These are phyloP conservation scores for Pythium sukuiense DNA, from an alignment of 352 stramenopile genomes.

Conservation along the genomic window DNA sequence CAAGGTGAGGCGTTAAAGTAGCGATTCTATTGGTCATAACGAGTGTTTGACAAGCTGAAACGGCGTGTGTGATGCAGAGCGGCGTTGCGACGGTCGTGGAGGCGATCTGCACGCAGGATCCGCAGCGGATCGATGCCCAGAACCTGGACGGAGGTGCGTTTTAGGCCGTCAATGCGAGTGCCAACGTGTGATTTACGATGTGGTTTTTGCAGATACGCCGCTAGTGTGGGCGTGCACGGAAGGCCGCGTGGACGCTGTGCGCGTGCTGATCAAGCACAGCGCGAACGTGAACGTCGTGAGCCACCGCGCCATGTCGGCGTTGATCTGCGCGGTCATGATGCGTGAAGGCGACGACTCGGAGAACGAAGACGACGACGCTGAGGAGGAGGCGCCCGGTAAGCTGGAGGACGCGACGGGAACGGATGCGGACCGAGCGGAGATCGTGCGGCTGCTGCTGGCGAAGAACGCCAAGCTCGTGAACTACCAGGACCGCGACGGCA, in stretches of 20 bases:
- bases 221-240: slow-evolving; percentile 85
- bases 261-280: slow-evolving; percentile 56
- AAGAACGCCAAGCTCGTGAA: slow-evolving; percentile 74
- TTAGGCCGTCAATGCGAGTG: too few relatives aligned
- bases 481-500: slow-evolving; percentile 80
- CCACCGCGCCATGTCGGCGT: slow-evolving; percentile 62
- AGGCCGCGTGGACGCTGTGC: slow-evolving; percentile 63
- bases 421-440: slow-evolving; percentile 44
- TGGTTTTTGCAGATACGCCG: slow-evolving; percentile 47
- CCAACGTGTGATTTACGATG: too few relatives aligned
- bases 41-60: background rate
- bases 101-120: slow-evolving; percentile 66
- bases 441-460: slow-evolving; percentile 56
- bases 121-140: slow-evolving; percentile 54
- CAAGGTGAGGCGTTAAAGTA: slow-evolving; percentile 38
- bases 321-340: slow-evolving; percentile 81
- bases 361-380: slow-evolving; percentile 53
- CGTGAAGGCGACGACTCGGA: slow-evolving; percentile 50
- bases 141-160: slow-evolving; percentile 62
- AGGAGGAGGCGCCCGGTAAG: slow-evolving; percentile 47
- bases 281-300: slow-evolving; percentile 73
- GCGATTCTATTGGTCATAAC: background rate
- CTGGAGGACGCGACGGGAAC: slow-evolving; percentile 52
- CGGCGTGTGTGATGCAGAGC: slow-evolving; percentile 35
- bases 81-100: slow-evolving; percentile 63